Base-by-base conservation (phyloP, 1,139 yeast genomes). In the Debaryomycetaceae sp. region DNA sequence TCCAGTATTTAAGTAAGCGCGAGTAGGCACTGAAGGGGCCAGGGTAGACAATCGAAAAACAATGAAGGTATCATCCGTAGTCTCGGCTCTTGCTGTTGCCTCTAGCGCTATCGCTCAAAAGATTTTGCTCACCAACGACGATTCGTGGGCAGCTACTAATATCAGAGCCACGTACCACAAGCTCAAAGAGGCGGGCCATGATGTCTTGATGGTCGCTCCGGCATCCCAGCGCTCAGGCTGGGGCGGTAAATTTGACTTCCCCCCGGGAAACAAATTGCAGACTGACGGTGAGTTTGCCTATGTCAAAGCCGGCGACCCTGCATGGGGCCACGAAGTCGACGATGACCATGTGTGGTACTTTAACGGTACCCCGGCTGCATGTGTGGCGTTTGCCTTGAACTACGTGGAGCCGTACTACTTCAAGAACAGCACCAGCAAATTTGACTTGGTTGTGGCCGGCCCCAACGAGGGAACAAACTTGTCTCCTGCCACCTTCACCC, bases 81-180 rank as follows among this genome's bases (percentile, higher is more conserved):
- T 22, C 7, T 6, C 13, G 6, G 6, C 24, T n/a, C n/a, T 22
- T 15, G 8, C 19, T 12, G 21, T 23, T 25, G 19, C 18, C 20
- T 7, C 20, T 7, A 7, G 20, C 15, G 41, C 36, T 24, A 36
- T 37, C 8, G 53, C 58, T 33, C 62, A 71, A 47, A 71, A 63
- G 52, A 71, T 73, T 41, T 50, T 73, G 33, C 55, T 73, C 36
- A 63, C 77, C 40, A 72, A 73, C 44, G 80, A 73, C 50, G 80
- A 73, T 44, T 66, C 73, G 23, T 73, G 72, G 72, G 65, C 64
- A 15, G 54, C 77, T 20, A 70, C 77, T 34, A 70, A 71, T 50
- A 67, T 73, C 47, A 67, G 78, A 52, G 77, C 78, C 23, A 51
- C 73, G 25, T 73, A 72, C 62, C 55, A 63, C 40, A 69, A 60